phyloP scores from a whole-genome alignment of 345 rosid species.

The Eucalyptus sideroxylon region DNA sequence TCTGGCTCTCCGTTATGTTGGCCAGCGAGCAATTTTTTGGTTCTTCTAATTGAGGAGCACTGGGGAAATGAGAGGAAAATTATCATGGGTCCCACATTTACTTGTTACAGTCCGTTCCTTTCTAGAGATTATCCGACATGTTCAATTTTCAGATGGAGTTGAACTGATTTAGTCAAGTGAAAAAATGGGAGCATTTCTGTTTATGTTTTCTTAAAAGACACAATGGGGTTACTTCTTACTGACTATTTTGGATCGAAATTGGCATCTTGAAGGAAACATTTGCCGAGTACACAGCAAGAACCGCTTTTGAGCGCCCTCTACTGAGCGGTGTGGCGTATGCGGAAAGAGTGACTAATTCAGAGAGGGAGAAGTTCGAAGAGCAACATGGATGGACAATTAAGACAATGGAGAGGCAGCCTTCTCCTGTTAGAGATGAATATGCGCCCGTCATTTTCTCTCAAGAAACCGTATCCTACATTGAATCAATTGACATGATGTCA shows the following conservation, averaged over 20 bases:
- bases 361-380: constrained; percentile 76
- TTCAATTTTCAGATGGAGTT: not conserved
- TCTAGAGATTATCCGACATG: not conserved
- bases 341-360: constrained; percentile 46
- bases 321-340: constrained; percentile 95
- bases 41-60: not conserved
- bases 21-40: not conserved
- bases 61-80: not conserved
- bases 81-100: not conserved
- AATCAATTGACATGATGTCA: constrained; percentile 98
- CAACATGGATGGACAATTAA: constrained; percentile 80
- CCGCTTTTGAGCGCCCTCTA: constrained; percentile 92
- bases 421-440: constrained; percentile 86
- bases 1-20: not conserved
- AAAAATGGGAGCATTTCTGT: not conserved
- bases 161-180: not conserved
- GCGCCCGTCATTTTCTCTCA: constrained; percentile 95
- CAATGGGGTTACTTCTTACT: not conserved
- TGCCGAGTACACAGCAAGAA: constrained; percentile 94
- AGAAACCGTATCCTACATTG: constrained; percentile 81
- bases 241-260: not conserved
- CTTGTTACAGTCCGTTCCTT: not conserved
- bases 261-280: constrained; percentile 53
- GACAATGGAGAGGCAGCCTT: constrained; percentile 85
- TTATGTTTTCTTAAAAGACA: not conserved